These are phyloP conservation scores for Aspergillus biplanus DNA, from an alignment of 495 filamentous ascomycete genomes.

Conservation along the genomic window DNA sequence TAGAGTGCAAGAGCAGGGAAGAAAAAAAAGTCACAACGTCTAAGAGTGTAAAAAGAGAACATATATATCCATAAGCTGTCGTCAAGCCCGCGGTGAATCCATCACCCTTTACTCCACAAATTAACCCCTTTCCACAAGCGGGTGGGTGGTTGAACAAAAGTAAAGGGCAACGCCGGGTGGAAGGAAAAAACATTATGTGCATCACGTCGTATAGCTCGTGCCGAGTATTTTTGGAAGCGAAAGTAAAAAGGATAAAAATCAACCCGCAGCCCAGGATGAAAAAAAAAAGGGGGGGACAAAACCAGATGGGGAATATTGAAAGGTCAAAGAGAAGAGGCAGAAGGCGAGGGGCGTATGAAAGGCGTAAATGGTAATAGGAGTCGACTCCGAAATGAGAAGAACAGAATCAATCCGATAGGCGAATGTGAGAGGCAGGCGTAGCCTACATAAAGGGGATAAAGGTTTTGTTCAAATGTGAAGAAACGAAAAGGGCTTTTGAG, in stretches of 20 bases:
- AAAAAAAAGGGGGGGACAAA: slow-evolving; percentile 10
- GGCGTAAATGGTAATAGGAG: not conserved
- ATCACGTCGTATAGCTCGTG: slow-evolving; percentile 41
- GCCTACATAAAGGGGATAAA: slow-evolving; percentile 8
- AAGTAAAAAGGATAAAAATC: slow-evolving; percentile 19
- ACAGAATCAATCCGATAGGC: slow-evolving; percentile 11
- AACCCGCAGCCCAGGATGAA: slow-evolving; percentile 26
- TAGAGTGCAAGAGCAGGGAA: slow-evolving; percentile 15
- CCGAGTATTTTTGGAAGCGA: slow-evolving; percentile 22
- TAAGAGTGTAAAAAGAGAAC: slow-evolving; percentile 6
- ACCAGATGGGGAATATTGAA: not conserved
- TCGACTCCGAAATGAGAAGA: slow-evolving; percentile 18
- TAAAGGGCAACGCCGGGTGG: slow-evolving; percentile 19
- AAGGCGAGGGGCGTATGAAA: slow-evolving; percentile 8
- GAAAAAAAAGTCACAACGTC: slow-evolving; percentile 3
- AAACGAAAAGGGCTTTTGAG: slow-evolving; percentile 6
- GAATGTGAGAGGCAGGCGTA: slow-evolving; percentile 19
- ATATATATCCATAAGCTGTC: slow-evolving; percentile 24
- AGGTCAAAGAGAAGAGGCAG: slow-evolving; percentile 1
- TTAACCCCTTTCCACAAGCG: not conserved
- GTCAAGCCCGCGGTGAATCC: slow-evolving; percentile 13
- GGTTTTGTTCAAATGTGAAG: slow-evolving; percentile 2
- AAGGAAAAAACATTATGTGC: slow-evolving; percentile 33
- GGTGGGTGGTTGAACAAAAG: slow-evolving; percentile 13
- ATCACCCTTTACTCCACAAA: slow-evolving; percentile 20